phyloP scores from a whole-genome alignment of 2,329 filamentous ascomycete species.

The Diaporthe citriasiana region DNA sequence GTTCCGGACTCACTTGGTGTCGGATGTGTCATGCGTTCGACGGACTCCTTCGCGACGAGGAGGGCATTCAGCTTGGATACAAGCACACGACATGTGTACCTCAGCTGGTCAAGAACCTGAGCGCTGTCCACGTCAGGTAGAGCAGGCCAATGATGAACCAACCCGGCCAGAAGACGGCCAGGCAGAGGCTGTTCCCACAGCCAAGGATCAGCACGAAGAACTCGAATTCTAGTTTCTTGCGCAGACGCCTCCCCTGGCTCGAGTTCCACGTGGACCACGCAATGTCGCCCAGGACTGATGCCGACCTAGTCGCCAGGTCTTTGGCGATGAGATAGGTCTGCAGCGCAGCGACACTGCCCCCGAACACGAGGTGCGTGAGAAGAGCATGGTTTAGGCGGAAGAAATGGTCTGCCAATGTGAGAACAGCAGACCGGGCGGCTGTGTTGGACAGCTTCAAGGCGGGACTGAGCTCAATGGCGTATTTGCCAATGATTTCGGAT shows the following conservation, averaged over 20 bases:
- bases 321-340: conserved; percentile 50
- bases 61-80: conserved; percentile 28
- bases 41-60: not conserved
- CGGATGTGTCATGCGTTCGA: not conserved
- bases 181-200: conserved; percentile 61
- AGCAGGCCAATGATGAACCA: conserved; percentile 63
- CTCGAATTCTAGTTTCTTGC: conserved; percentile 65
- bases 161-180: conserved; percentile 70
- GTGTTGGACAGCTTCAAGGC: conserved; percentile 15
- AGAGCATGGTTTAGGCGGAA: conserved; percentile 34
- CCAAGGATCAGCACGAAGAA: conserved; percentile 66
- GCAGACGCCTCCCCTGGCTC: conserved; percentile 52
- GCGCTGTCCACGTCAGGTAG: conserved; percentile 52
- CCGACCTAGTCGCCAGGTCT: conserved; percentile 36
- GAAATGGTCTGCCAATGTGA: conserved; percentile 29
- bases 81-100: conserved; percentile 9
- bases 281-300: conserved; percentile 43
- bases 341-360: conserved; percentile 49
- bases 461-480: conserved; percentile 32
- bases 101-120: conserved; percentile 48
- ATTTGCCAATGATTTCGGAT: conserved; percentile 34
- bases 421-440: conserved; percentile 21
- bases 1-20: conserved; percentile 18
- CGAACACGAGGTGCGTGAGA: conserved; percentile 45
- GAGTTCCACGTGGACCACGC: conserved; percentile 55